Base-by-base conservation (phyloP, 2,329 filamentous ascomycete genomes). In the Verruconis gallopava region DNA sequence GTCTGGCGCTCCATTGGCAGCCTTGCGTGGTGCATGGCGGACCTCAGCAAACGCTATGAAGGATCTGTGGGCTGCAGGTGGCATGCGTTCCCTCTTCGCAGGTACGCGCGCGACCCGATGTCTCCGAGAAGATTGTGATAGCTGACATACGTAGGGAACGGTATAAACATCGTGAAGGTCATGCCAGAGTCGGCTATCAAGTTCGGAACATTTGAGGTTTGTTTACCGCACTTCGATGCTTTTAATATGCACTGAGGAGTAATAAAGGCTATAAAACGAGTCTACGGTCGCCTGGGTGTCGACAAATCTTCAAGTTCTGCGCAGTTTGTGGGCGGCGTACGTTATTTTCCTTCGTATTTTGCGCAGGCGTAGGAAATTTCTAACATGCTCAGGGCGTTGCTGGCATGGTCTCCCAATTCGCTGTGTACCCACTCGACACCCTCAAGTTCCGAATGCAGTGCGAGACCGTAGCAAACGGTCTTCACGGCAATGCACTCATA, bases 161-260 rank as follows among this genome's bases (percentile, higher is more conserved):
- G 91, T 3, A 68, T 98, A 51, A 98, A 98, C 52, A 86, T 98
- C 2, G 62, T 95, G 55, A 98, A 98, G 62, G 91, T 98, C 46
- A 94, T 96, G 85, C 91, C 91, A 0, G 91, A 98, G 65, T 95
- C 89, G 20, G 89, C 91, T 19, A 94, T 98, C 57, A 93, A 95
- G 62, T 98, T 98, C 59, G 91, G 91, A 46, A 89, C 88, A 15
- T 98, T 95, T 56, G 91, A 98, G 66, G 75, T 74, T 58, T 53
- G 62, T 46, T 33, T 47, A 38, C 18, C 18, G 12, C n/a, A n/a
- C n/a, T n/a, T n/a, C n/a, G n/a, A n/a, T 14, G 14, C 25, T 11
- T 30, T 30, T 11, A 30, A 30, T 30, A 30, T 14, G 25, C 25
- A 30, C 42, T 41, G 19, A 22, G 28, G 37, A 43, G 30, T 44